phyloP scores from a whole-genome alignment of 1,284 basidiomycete species.

The Ganoderma sinense region DNA sequence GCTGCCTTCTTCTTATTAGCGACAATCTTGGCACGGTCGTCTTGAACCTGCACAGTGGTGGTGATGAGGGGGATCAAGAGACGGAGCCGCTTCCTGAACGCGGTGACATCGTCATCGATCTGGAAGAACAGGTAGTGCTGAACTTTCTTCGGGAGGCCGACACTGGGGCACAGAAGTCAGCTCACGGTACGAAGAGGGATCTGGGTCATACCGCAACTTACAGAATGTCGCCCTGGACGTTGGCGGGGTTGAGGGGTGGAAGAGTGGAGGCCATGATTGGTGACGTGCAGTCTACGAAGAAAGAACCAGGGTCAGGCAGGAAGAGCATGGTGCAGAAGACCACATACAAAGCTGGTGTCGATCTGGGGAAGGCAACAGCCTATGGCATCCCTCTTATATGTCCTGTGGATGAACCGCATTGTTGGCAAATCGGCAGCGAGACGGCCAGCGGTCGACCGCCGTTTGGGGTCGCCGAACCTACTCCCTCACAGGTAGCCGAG shows the following conservation, averaged over 20 bases:
- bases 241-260: slow-evolving; percentile 42
- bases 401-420: not conserved
- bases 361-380: not conserved
- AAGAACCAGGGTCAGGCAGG: not conserved
- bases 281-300: not conserved
- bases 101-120: slow-evolving; percentile 40
- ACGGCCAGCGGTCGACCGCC: not conserved
- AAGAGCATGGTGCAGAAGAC: not conserved
- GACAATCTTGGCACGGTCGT: slow-evolving; percentile 26
- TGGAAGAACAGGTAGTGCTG: slow-evolving; percentile 51
- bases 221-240: slow-evolving; percentile 60
- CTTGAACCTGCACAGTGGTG: slow-evolving; percentile 32
- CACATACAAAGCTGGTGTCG: not conserved
- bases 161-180: slow-evolving; percentile 32
- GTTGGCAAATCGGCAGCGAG: not conserved
- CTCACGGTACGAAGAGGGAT: not conserved
- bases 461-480: not conserved
- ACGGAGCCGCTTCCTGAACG: slow-evolving; percentile 35
- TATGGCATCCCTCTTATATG: not conserved
- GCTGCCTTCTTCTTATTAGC: slow-evolving; percentile 30
- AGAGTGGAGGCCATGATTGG: slow-evolving; percentile 19
- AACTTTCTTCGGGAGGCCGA: slow-evolving; percentile 53
- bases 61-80: slow-evolving; percentile 45
- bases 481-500: not conserved
- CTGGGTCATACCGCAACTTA: slow-evolving; percentile 31